A percentile compares a stretch with the other conserved stretches of the same genome.
phyloP scores from a whole-genome alignment of 768 basidiomycete species.

The Boletus huronensis region DNA sequence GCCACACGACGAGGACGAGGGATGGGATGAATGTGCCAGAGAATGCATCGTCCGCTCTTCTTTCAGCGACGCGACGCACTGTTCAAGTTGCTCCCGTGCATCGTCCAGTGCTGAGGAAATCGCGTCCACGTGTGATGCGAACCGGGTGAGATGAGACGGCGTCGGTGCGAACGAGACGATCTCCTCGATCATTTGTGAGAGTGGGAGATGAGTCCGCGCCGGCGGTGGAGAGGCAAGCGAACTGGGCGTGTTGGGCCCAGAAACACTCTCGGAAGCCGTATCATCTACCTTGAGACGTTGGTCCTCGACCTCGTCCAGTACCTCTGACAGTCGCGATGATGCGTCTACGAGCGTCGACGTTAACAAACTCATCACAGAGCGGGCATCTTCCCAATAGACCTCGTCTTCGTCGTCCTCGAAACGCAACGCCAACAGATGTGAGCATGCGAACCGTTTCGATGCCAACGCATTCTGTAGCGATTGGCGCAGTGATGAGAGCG shows the following conservation, averaged over 20 bases:
- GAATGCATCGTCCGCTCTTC: constrained; percentile 28
- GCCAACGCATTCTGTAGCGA: constrained; percentile 65
- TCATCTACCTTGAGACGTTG: constrained; percentile 46
- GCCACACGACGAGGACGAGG: constrained; percentile 18
- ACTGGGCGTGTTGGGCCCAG: constrained; percentile 13
- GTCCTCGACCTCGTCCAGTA: constrained; percentile 58
- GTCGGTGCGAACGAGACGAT: constrained; percentile 65
- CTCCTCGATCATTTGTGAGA: constrained; percentile 11
- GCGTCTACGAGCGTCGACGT: constrained; percentile 67
- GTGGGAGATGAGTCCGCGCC: constrained; percentile 10
- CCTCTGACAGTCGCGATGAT: constrained; percentile 56
- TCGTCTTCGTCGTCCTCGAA: constrained; percentile 74
- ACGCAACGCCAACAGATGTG: constrained; percentile 75
- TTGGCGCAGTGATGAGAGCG: constrained; percentile 57
- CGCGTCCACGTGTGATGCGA: constrained; percentile 70
- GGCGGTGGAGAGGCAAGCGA: constrained; percentile 19
- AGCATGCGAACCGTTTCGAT: constrained; percentile 72
- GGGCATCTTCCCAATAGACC: constrained; percentile 82
- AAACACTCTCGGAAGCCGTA: constrained; percentile 33
- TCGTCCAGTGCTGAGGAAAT: constrained; percentile 67
- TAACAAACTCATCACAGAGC: constrained; percentile 67
- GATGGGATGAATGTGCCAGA: constrained; percentile 19
- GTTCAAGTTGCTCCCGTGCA: constrained; percentile 62
- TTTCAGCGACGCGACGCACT: constrained; percentile 57
- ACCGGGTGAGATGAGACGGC: constrained; percentile 63